Evolutionary conservation across 805 yeast species (phyloP).

Genomic region (Suhomyces prunicola): DNA sequence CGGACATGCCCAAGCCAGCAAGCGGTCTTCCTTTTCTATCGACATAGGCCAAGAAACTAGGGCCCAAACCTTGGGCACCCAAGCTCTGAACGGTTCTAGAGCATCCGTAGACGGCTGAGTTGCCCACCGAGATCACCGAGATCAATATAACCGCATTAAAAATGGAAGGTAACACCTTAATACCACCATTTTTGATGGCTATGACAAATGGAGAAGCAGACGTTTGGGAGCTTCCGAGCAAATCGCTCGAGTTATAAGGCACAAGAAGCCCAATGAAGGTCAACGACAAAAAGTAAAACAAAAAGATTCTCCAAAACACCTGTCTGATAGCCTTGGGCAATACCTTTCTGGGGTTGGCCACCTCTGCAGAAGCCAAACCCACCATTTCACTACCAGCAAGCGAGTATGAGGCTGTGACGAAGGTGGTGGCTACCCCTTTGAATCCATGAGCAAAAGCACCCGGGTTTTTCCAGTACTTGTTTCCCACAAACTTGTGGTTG

Average conservation of each 20-base stretch:
- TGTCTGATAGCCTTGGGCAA: slow-evolving; percentile 43
- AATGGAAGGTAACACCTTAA: slow-evolving; percentile 23
- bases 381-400: slow-evolving; percentile 39
- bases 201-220: slow-evolving; percentile 28
- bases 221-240: slow-evolving; percentile 19
- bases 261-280: slow-evolving; percentile 24
- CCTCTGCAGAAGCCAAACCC: slow-evolving; percentile 39
- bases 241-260: slow-evolving; percentile 14
- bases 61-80: slow-evolving; percentile 16
- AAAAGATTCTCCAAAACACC: slow-evolving; percentile 42
- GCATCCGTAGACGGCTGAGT: slow-evolving; percentile 28
- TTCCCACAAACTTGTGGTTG: slow-evolving; percentile 34
- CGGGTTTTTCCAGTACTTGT: slow-evolving; percentile 27
- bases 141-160: slow-evolving; percentile 27
- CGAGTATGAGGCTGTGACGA: slow-evolving; percentile 36
- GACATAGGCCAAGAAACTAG: slow-evolving; percentile 11
- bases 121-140: slow-evolving; percentile 29
- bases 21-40: slow-evolving; percentile 17
- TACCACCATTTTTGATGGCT: slow-evolving; percentile 27
- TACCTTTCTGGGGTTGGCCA: slow-evolving; percentile 35
- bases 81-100: slow-evolving; percentile 16
- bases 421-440: slow-evolving; percentile 37
- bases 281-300: slow-evolving; percentile 33
- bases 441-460: slow-evolving; percentile 38
- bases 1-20: slow-evolving; percentile 12